Base-by-base conservation (phyloP, 2,329 filamentous ascomycete genomes). In the Colletotrichum kahawae region DNA sequence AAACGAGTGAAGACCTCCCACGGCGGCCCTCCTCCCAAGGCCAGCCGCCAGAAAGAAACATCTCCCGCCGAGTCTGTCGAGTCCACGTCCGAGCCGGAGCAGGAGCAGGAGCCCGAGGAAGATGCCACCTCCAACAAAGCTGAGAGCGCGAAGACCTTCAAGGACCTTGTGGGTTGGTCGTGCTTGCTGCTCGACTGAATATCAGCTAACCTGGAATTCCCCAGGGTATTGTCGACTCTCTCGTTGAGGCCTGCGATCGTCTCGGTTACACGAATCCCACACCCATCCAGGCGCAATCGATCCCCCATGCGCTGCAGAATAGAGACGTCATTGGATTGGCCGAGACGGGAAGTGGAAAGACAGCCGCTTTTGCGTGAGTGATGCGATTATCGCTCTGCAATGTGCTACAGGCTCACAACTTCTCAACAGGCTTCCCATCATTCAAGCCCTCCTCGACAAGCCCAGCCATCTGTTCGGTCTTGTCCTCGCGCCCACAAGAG, bases 301-400 rank as follows among this genome's bases (percentile, higher is more conserved):
- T 98, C 79, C 96, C 96, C 6, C 83, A 90, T 67, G 96, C 96
- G 43, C 89, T 98, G 5, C 85, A 94, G 80, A 93, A 94, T 67
- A 92, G 95, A 80, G 97, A 98, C 83, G 88, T 98, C 38, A 98
- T 99, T 79, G 97, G 96, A 56, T 89, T 98, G 67, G 97, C 97
- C 36, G 96, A 99, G 85, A 99, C 97, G 0, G 57, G 57, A 31
- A 34, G 57, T 60, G 57, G 29, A 60, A 99, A 98, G 87, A 98
- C 97, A 0, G 96, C 95, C 8, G 96, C 97, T 0, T 99, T 98
- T 83, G 95, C 95, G 1, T 60, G 18, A 60, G 1, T 48, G 3
- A 48, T 48, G 12, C 38, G 18, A 21, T 21, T 48, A 21, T 18
- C 38, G 38, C 18, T 48, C 18, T 48, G 18, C 38, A 7, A 21